Evolutionary conservation across 495 filamentous ascomycete species (phyloP), one percentile per base, ranked within the genome.

Genomic region (Penicillium maclennaniae): DNA sequence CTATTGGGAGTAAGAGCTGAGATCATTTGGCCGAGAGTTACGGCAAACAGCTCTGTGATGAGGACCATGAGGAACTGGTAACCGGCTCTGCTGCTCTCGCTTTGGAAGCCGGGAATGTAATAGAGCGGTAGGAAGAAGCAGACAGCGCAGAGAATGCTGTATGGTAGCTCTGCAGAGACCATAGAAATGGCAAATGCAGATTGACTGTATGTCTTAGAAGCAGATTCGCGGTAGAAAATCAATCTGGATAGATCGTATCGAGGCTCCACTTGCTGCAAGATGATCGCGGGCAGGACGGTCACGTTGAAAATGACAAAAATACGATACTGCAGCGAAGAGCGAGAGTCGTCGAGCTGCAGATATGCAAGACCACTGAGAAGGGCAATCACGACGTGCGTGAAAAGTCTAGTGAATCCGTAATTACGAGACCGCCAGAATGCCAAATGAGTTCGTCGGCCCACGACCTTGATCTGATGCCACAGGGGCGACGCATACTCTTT

Each of bases 281-380:
- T 85, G 25, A 91, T 78, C 2, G 87, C 85, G 1, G 87, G 86
- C 2, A 92, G 74, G 12, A 91, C 83, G 4, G 85, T 91, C 47
- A 87, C 77, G 66, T 91, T 88, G 77, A 92, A 93, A 61, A 90
- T 84, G 66, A 90, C 80, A 68, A 95, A 93, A 53, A 95, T 80
- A 40, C 83, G 83, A 69, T 91, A 85, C 58, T 95, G 89, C 17
- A 92, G 72, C 5, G 81, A 85, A 4, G 82, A 68, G 5, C 85
- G 79, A 1, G 83, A 85, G 53, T 89, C 63, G 55, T 88, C 83
- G 4, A 91, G 79, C 8, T 87, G 71, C 19, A 90, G 69, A 61
- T 83, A 93, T 23, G 81, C 83, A 16, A 95, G 73, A 28, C 89
- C 89, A 0, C 86, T 89, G 43, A 92, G 67, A 12, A 95, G 60